phyloP scores from a whole-genome alignment of 345 rosid species.

The Gossypium thurberi region DNA sequence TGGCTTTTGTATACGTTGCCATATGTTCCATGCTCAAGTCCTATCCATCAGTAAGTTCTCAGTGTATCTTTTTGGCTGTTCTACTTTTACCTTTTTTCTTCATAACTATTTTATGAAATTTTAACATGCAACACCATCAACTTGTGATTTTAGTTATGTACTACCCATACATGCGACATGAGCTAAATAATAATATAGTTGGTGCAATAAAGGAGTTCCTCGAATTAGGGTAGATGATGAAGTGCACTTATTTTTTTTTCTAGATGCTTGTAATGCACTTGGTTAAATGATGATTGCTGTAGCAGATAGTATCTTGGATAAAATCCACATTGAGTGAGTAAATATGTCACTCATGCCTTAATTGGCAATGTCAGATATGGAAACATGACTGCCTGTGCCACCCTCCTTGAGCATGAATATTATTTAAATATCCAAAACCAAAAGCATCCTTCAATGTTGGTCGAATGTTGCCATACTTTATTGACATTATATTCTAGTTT shows the following conservation, averaged over 20 bases:
- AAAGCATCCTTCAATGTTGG: not conserved
- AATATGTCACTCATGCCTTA: not conserved
- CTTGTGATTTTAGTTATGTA: not conserved
- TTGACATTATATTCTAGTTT: not conserved
- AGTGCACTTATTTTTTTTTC: not conserved
- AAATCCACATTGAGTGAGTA: not conserved
- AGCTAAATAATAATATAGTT: not conserved
- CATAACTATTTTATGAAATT: not conserved
- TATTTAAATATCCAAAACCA: not conserved
- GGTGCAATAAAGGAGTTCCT: not conserved
- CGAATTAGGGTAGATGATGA: not conserved
- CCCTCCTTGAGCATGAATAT: not conserved
- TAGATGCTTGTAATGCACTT: not conserved
- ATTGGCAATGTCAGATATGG: not conserved
- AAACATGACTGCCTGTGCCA: not conserved
- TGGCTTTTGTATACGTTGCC: slow-evolving; percentile 77
- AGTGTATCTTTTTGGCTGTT: not conserved
- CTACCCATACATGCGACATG: not conserved
- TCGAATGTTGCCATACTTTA: not conserved
- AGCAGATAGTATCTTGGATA: not conserved
- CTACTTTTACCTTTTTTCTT: not conserved
- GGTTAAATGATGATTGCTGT: not conserved
- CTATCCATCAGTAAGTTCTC: slow-evolving; percentile 77
- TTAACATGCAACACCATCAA: not conserved
- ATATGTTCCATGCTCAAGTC: slow-evolving; percentile 85